Evolutionary conservation across 805 yeast genomes (phyloP).

Genomic region (Starmerella apis): DNA sequence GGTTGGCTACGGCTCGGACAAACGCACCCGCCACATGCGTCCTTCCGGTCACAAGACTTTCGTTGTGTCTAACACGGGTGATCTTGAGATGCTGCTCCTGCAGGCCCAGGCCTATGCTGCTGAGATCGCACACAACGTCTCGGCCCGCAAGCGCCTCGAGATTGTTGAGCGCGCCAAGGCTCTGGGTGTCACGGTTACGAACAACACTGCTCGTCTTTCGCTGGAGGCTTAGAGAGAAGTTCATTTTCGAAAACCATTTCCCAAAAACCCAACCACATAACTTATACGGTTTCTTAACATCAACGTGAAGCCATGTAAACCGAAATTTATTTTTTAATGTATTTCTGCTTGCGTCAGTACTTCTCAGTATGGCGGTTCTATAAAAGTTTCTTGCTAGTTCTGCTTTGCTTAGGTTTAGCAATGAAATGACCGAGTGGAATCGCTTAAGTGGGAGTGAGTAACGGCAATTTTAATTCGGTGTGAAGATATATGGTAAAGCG

Average conservation of each 20-base stretch:
- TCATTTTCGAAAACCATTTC: no score
- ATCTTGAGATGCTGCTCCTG: slow-evolving; percentile 87
- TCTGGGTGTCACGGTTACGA: slow-evolving; percentile 97
- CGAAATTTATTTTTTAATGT: slow-evolving; percentile 4
- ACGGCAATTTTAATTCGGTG: no score
- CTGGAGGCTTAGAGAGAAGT: slow-evolving; percentile 76
- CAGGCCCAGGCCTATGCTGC: slow-evolving; percentile 99
- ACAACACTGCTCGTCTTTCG: slow-evolving; percentile 97
- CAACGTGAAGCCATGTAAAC: slow-evolving; percentile 3
- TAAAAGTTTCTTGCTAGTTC: no score
- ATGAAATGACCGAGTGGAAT: no score
- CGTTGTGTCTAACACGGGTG: slow-evolving; percentile 84
- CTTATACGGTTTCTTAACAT: slow-evolving; percentile 4
- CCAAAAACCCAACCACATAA: no score
- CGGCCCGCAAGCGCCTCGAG: slow-evolving; percentile 96
- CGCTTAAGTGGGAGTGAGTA: no score
- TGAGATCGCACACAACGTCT: slow-evolving; percentile 97
- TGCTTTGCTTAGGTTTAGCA: no score
- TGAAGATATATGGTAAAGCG: no score
- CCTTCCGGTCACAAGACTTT: slow-evolving; percentile 98
- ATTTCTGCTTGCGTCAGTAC: neutral
- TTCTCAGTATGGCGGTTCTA: no score
- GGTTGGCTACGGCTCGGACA: slow-evolving; percentile 99
- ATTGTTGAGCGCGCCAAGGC: slow-evolving; percentile 95
- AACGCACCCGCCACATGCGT: slow-evolving; percentile 88